phyloP scores from a whole-genome alignment of 257 asterid species.

The Haberlea rhodopensis region DNA sequence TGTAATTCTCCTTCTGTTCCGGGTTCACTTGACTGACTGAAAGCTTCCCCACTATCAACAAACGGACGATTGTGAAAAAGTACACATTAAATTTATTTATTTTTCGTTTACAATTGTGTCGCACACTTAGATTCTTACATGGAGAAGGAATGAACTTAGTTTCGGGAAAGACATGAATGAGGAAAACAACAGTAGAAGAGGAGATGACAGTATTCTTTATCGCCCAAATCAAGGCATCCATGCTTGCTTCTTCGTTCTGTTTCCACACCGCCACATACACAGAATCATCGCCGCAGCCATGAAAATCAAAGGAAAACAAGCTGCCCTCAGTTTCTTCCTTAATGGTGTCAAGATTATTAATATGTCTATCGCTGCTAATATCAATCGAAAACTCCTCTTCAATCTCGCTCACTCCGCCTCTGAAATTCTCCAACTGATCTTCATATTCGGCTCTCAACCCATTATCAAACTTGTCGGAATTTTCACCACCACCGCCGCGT shows the following conservation, averaged over 20 bases:
- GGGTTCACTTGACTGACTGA: conserved; percentile 58
- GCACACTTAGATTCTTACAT: conserved; percentile 39
- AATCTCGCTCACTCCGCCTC: conserved; percentile 19
- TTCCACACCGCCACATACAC: conserved; percentile 45
- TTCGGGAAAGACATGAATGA: conserved; percentile 64
- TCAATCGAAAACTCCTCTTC: conserved; percentile 24
- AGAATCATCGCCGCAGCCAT: conserved; percentile 22
- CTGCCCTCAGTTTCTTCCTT: conserved; percentile 29
- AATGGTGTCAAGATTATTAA: conserved; percentile 21
- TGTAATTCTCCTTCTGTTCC: conserved; percentile 46
- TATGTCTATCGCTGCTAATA: background rate
- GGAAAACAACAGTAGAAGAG: conserved; percentile 41
- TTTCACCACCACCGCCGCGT: background rate
- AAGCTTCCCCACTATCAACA: conserved; percentile 61
- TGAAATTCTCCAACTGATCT: conserved; percentile 10
- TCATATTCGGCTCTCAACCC: background rate
- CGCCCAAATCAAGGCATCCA: conserved; percentile 57
- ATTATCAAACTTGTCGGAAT: background rate
- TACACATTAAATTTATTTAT: background rate
- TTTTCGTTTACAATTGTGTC: background rate
- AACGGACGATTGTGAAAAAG: background rate
- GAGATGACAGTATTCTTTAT: conserved; percentile 30
- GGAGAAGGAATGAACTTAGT: conserved; percentile 71
- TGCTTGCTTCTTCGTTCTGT: conserved; percentile 37
- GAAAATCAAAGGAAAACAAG: conserved; percentile 30